Evolutionary conservation across 139 green algal species (phyloP), one percentile per base, ranked within the genome.

Genomic region (Astrephomene gubernaculifera): DNA sequence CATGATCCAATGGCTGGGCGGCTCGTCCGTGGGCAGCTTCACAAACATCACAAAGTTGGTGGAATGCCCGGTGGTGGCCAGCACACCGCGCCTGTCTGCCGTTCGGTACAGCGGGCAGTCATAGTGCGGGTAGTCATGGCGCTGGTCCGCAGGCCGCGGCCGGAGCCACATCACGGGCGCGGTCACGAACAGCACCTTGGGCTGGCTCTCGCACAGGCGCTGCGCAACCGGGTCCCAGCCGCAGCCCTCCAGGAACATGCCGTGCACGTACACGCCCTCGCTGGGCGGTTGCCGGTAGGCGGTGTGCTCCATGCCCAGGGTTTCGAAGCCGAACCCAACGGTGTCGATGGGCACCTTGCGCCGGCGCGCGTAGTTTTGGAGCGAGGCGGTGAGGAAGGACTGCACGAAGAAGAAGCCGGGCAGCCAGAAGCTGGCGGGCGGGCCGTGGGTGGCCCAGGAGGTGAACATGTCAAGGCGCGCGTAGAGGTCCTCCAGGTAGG

Each of bases 1-100:
- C 90, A 94, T 92, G 45, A 93, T 94, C 94, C 94, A 97, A 79
- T 97, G 91, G 41, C 76, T 79, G 52, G 90, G 39, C 19, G 82
- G 74, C 87, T 90, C 61, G 35, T 89, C 75, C 14, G 80, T 93
- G 4, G 94, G 94, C 79, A 96, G 61, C 82, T 88, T 88, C 29
- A 95, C 86, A 71, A 93, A 93, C 90, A 95, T 94, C 12, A 97
- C 95, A 78, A 96, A 97, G 75, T 97, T 97, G 41, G 95, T 97
- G 36, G 87, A 94, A 90, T 97, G 94, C 7, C 94, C 94, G 2
- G 94, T 97, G 2, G 94, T 97, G 6, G 93, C 91, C 74, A 97
- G 87, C 53, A 95, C 90, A 12, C 95, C 95, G 22, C 90, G 87
- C 60, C 95, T 82, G 72, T 97, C 95, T 6, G 87, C 89, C 4